Base-by-base conservation (phyloP, 176 grass and related monocot genomes). In the Oryza brachyantha region DNA sequence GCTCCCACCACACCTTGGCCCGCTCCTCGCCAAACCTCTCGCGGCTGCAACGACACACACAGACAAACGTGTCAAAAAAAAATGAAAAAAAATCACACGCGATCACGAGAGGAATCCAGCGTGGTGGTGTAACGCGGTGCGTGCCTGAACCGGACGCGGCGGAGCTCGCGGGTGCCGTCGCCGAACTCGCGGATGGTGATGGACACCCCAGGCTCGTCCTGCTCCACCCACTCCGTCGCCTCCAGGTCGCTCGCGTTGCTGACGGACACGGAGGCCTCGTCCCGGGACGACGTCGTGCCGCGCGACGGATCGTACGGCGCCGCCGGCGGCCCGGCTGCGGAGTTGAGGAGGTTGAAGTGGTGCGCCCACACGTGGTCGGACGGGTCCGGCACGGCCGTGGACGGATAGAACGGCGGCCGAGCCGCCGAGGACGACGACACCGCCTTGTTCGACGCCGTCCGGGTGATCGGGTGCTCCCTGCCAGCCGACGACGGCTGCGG, bases 1-100 rank as follows among this genome's bases (percentile, higher is more conserved):
- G 86, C 73, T 97, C 94, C 94, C 94, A 97, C 94, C 94, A 97
- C 71, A 92, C 81, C 87, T 97, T 97, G 29, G 94, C 94, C 26
- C 85, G 82, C 13, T 90, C 89, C 77, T 97, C 94, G 32, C 89
- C 94, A 42, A 97, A 97, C 76, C 61, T 90, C 74, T 97, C 89
- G 17, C 94, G 94, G 79, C 94, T 97, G 85, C 83, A 88, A 19
- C n/a, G n/a, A 8, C 48, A 12, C 39, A 34, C 48, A 21, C 48
- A 52, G 48, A 52, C 17, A 57, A 43, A 73, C 29, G 10, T 1
- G 50, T 11, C n/a, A n/a, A n/a, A n/a, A n/a, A n/a, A n/a, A n/a
- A n/a, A n/a, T n/a, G n/a, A n/a, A n/a, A n/a, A 13, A 3, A 77
- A 25, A 60, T 3, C 26, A 9, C 21, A 16, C 42, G 12, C 17